Percentiles rank a stretch among this genome's conserved stretches.
phyloP scores from a whole-genome alignment of 2,329 filamentous ascomycete species.

The Fusarium neocosmosporiellum region DNA sequence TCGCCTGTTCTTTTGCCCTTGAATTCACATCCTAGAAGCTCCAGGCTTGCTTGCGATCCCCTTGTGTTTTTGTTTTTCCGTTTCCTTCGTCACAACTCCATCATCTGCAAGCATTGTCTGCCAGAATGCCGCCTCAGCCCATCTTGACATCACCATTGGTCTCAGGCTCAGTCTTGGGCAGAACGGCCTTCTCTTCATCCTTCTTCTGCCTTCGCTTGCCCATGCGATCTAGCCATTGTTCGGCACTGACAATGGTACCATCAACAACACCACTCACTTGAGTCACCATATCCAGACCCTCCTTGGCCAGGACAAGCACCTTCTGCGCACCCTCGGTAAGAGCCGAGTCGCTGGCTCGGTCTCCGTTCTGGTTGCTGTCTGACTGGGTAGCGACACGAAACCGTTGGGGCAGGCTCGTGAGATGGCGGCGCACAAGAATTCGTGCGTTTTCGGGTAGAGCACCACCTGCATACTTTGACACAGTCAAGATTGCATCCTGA shows the following conservation, averaged over 20 bases:
- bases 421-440: constrained; percentile 82
- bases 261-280: constrained; percentile 91
- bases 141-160: constrained; percentile 45
- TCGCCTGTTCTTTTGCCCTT: neutral
- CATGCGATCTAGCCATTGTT: constrained; percentile 88
- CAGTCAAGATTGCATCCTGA: constrained; percentile 83
- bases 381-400: constrained; percentile 78
- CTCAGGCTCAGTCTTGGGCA: constrained; percentile 35
- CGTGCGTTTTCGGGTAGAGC: constrained; percentile 90
- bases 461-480: constrained; percentile 91
- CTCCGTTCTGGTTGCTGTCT: constrained; percentile 43
- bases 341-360: constrained; percentile 51
- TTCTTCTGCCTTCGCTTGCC: constrained; percentile 56
- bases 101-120: constrained; percentile 1
- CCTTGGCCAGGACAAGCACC: constrained; percentile 86
- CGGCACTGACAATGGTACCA: constrained; percentile 88
- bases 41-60: neutral
- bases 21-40: neutral
- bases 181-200: constrained; percentile 43
- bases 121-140: constrained; percentile 26
- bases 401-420: constrained; percentile 85
- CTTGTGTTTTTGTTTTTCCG: constrained; percentile 13
- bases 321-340: constrained; percentile 72
- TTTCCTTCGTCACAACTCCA: constrained; percentile 3
- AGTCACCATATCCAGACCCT: constrained; percentile 93